These are phyloP conservation scores for Aphanomyces stellatus DNA, from an alignment of 352 stramenopile genomes.

Conservation along the genomic window DNA sequence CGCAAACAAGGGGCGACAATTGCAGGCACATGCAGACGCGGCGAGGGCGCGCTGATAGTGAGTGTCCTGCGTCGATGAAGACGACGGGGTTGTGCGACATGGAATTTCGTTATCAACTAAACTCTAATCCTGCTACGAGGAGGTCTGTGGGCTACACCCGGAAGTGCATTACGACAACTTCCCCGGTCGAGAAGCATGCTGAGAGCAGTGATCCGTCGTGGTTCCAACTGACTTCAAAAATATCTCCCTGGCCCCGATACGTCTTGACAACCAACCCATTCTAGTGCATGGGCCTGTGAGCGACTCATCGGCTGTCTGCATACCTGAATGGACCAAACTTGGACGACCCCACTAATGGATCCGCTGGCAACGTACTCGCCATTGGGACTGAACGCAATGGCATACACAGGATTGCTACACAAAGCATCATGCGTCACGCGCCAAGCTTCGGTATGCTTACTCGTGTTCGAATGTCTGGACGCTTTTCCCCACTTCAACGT, in stretches of 20 bases:
- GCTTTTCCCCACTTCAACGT: slow-evolving; percentile 85
- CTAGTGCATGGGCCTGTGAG: no score
- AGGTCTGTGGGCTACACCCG: slow-evolving; percentile 53
- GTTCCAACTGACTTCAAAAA: slow-evolving; percentile 99
- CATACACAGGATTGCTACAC: slow-evolving; percentile 75
- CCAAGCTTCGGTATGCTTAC: slow-evolving; percentile 35
- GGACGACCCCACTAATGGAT: slow-evolving; percentile 94
- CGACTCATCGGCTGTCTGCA: no score
- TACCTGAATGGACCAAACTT: slow-evolving; percentile 96
- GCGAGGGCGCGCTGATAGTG: neutral
- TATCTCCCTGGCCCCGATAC: slow-evolving; percentile 91
- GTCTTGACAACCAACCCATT: slow-evolving; percentile 73
- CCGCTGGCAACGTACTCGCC: slow-evolving; percentile 95
- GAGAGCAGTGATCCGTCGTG: slow-evolving; percentile 77
- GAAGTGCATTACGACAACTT: slow-evolving; percentile 86
- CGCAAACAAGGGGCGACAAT: no score
- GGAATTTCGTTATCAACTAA: slow-evolving; percentile 1
- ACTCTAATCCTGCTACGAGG: neutral
- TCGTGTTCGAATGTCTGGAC: slow-evolving; percentile 90
- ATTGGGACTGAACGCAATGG: slow-evolving; percentile 77
- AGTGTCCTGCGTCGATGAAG: neutral
- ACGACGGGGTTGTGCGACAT: neutral
- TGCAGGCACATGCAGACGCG: no score
- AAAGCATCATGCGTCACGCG: slow-evolving; percentile 14
- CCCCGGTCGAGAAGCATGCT: slow-evolving; percentile 76